Evolutionary conservation across 169 alveolate genomes (phyloP), one percentile per base, ranked within the genome.

Genomic region (Eimeria falciformis): DNA sequence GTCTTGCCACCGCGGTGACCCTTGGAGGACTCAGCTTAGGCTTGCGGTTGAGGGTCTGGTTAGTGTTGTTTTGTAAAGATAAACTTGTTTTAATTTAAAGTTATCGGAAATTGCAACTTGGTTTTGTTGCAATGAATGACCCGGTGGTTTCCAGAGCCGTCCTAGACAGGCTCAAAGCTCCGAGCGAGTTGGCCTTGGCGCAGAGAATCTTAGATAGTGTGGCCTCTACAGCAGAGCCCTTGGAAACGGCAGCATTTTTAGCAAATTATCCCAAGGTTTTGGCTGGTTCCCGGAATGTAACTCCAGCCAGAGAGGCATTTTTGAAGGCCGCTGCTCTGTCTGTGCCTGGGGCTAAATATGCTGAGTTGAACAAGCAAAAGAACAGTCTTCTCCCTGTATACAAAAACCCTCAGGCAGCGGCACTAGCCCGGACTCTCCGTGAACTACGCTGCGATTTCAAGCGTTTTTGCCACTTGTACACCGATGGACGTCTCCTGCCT

Each of bases 211-310:
- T 79, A 21, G 55, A 79, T 25, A 58, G 69, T 21, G 89, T 55
- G 47, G 89, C 89, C n/a, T 25, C 89, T 11, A 62, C 89, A 29
- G 89, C 89, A 17, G 89, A 79, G 89, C 73, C 75, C 37, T 50
- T 65, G 18, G 89, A 79, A 27, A 65, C 40, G 1, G 89, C 89
- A 79, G 37, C 89, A 11, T 29, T 50, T 17, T 4, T 79, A 50
- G 89, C 89, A 25, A 11, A 11, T 50, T 7, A 50, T 14, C 14
- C 7, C 14, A 50, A 14, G 14, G 62, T 14, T 11, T 14, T 11
- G 62, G 7, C 62, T 7, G 62, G n/a, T 50, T 50, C n/a, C 14
- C 71, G 50, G 21, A 50, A 79, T 1, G 33, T 14, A 53, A 3
- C 37, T 53, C 40, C 84, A 1, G 87, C 87, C 47, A 50, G 87